Conservation (phyloP, 225 moss, liverwort and hornwort species). For the Physcomitrellopsis africana region DNA sequence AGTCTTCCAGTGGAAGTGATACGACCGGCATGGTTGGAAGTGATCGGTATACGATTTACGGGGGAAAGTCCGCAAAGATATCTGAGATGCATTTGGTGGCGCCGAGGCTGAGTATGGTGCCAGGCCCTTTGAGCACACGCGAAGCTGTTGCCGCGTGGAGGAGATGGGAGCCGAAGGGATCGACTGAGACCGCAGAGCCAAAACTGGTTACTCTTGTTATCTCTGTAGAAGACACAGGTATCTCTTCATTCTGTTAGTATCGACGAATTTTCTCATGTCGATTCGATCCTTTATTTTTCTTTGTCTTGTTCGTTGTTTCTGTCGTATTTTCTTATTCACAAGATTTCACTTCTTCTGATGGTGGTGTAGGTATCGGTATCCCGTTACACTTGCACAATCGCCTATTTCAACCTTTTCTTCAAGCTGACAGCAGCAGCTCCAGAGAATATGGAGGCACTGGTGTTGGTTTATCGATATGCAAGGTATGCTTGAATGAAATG, state of each 20-base stretch:
- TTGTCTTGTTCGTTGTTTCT: conserved; percentile 1
- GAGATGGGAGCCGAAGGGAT: conserved; percentile 43
- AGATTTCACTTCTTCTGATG: not conserved
- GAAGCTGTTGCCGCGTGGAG: conserved; percentile 67
- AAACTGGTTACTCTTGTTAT: conserved; percentile 48
- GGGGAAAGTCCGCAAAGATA: conserved; percentile 27
- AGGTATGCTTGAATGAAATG: conserved; percentile 37
- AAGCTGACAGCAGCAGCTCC: conserved; percentile 63
- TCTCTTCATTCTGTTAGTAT: not conserved
- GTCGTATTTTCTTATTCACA: not conserved
- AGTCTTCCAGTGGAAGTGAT: conserved; percentile 33
- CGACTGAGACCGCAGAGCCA: not conserved
- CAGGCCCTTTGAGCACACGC: conserved; percentile 49
- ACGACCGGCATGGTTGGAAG: conserved; percentile 35
- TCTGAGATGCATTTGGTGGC: conserved; percentile 44
- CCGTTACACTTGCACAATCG: conserved; percentile 59
- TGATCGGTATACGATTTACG: conserved; percentile 27
- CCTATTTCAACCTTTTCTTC: conserved; percentile 76
- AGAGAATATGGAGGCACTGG: conserved; percentile 82
- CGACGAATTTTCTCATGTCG: not conserved
- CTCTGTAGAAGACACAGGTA: conserved; percentile 79
- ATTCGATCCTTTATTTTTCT: not conserved
- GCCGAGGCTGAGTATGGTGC: conserved; percentile 71
- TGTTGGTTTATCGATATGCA: conserved; percentile 76
- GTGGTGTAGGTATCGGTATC: conserved; percentile 67